Base-by-base conservation (phyloP, 1,139 yeast genomes). In the Saccharomycopsis crataegensis region DNA sequence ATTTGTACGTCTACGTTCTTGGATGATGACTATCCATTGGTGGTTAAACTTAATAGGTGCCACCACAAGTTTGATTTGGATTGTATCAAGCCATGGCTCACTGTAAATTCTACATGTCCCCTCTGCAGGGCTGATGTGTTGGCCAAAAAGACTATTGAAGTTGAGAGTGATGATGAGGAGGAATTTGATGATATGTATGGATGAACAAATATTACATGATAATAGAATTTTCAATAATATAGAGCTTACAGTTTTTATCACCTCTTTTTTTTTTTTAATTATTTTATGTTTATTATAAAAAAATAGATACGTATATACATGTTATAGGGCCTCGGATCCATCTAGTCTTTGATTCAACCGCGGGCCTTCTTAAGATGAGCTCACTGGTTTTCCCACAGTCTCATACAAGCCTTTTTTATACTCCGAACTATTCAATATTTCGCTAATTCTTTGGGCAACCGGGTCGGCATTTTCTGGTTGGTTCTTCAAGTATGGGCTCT, bases 1-100 rank as follows among this genome's bases (percentile, higher is more conserved):
- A 90, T 91, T 48, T 91, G 98, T 63, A 86, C 95, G 42, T 80
- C 79, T 58, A 77, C 75, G 54, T 91, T 81, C 62, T 70, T 77
- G 6, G 87, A 83, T 45, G 96, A 89, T 65, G 73, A 80, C 51
- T 83, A 85, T 62, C 96, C 97, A 1, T 71, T 91, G 54, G 81
- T 91, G 11, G 96, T 89, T 16, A 72, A 77, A 61, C 73, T 91
- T 40, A 96, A 96, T 0, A 67, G 62, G 17, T 93, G 97, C 65
- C 76, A 77, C 48, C 98, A 91, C 67, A 75, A 76, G 43, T 91
- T 87, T 67, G 98, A 91, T 65, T 72, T 90, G 61, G 97, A 91
- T 61, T 91, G 98, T 66, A 82, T 91, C 44, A 86, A 86, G 0
- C 94, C 96, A 0, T 91, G 98, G 98, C 71, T 91, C 51, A 80